Evolutionary conservation across 139 green algal species (phyloP).

Genomic region (Chlamydomonas incerta): DNA sequence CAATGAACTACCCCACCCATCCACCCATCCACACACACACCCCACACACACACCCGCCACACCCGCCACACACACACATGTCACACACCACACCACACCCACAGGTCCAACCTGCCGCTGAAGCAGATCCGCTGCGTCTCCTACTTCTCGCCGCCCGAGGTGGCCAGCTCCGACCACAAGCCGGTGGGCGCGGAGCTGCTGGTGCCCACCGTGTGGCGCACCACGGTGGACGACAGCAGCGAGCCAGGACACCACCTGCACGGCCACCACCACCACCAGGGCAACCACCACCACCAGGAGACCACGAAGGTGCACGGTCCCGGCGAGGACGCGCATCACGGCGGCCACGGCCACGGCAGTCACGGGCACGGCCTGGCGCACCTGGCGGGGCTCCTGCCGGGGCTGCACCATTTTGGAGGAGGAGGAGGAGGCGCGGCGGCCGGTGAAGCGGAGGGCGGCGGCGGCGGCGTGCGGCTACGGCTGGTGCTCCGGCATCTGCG

Average conservation of each 20-base stretch:
- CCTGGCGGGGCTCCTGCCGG: neutral
- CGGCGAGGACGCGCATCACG: no score
- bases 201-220: conserved; percentile 49
- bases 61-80: neutral
- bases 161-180: conserved; percentile 80
- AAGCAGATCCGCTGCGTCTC: conserved; percentile 48
- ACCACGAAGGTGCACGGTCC: no score
- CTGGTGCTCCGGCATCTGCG: conserved; percentile 11
- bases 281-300: neutral
- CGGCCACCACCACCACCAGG: neutral
- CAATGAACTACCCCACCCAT: no score
- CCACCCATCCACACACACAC: no score
- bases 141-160: conserved; percentile 66
- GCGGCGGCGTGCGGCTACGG: conserved; percentile 1
- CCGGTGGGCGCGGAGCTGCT: conserved; percentile 67
- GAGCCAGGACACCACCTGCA: neutral
- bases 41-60: no score
- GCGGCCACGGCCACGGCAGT: no score
- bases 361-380: no score
- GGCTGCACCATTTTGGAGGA: neutral
- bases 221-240: conserved; percentile 4
- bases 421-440: neutral
- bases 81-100: neutral
- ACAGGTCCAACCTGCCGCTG: conserved; percentile 58
- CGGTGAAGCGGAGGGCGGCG: neutral